phyloP scores from a whole-genome alignment of 192 early-diverging fungal genomes.

The Coemansia sp. region DNA sequence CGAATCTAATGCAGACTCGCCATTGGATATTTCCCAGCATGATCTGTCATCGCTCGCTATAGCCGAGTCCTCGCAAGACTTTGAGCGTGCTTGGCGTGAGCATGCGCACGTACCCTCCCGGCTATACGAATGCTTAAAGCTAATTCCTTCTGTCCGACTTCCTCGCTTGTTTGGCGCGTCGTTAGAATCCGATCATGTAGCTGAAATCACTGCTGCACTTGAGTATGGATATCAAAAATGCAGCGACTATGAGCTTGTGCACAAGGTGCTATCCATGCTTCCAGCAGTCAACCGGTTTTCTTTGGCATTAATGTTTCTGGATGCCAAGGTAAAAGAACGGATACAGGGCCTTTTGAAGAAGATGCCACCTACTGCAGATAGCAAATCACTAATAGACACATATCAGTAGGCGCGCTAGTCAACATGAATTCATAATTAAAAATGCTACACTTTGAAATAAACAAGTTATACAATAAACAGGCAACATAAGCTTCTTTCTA shows the following conservation, averaged over 20 bases:
- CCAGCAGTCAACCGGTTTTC: conserved; percentile 10
- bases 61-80: conserved; percentile 10
- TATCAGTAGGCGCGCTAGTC: too few species aligned
- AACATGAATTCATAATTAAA: too few species aligned
- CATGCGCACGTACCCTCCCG: neutral
- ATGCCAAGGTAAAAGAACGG: conserved; percentile 1
- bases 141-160: conserved; percentile 2
- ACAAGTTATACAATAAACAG: too few species aligned
- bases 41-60: too few species aligned
- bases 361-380: neutral
- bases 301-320: conserved; percentile 16
- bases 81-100: conserved; percentile 25
- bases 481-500: neutral
- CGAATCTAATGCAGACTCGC: too few species aligned
- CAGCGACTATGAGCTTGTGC: conserved; percentile 3
- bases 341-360: conserved; percentile 1
- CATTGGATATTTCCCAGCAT: too few species aligned
- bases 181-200: conserved; percentile 9
- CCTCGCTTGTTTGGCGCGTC: conserved; percentile 18
- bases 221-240: conserved; percentile 4
- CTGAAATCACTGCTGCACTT: conserved; percentile 1
- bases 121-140: conserved; percentile 16
- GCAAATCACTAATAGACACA: too few species aligned
- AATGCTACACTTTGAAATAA: too few species aligned
- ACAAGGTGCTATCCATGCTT: conserved; percentile 1